phyloP scores from a whole-genome alignment of 306 rosid species.

The Argentina anserina region DNA sequence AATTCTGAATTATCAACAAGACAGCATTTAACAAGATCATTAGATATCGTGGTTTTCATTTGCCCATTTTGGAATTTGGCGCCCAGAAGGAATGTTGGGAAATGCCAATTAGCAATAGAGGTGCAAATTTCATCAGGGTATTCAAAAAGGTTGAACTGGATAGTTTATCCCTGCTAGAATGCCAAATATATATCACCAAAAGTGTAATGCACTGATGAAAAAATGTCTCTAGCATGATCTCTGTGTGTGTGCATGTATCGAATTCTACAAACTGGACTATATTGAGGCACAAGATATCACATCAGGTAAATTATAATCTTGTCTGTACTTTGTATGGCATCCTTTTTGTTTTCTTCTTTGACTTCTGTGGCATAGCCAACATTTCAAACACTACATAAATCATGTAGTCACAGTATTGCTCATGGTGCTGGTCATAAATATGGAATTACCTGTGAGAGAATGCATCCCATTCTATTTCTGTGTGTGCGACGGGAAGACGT shows the following conservation, averaged over 20 bases:
- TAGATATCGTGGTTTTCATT: background rate
- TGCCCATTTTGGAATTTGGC: background rate
- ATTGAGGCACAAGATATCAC: background rate
- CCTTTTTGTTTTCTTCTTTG: background rate
- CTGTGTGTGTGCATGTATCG: background rate
- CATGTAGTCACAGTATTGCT: background rate
- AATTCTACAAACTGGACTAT: background rate
- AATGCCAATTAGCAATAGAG: background rate
- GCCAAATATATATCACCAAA: background rate
- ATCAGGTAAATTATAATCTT: background rate
- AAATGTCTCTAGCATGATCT: background rate
- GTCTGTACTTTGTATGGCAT: background rate
- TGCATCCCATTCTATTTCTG: background rate
- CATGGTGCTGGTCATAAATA: background rate
- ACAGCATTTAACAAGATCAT: background rate
- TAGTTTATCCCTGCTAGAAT: background rate
- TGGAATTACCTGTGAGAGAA: constrained; percentile 11
- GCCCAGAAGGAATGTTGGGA: background rate
- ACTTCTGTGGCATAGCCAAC: background rate
- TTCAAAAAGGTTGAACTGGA: background rate
- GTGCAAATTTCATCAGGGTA: background rate
- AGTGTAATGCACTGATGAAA: background rate
- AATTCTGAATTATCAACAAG: background rate
- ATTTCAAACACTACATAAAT: background rate
- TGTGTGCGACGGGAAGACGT: constrained; percentile 10